Evolutionary conservation across 2,329 filamentous ascomycete species (phyloP).

Genomic region (Claviceps sp.): DNA sequence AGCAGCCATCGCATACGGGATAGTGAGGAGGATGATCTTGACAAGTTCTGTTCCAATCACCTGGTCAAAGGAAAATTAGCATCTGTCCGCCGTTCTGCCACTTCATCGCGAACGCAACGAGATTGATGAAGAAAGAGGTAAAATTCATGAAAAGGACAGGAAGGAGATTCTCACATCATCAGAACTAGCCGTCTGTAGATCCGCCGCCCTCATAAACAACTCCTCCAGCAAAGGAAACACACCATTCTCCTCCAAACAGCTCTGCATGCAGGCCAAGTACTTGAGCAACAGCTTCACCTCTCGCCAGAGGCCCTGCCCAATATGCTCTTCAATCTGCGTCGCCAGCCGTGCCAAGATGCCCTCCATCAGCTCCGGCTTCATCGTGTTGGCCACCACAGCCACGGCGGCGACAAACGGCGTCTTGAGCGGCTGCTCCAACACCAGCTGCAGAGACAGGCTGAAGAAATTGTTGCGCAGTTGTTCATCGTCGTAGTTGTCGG

Average conservation of each 20-base stretch:
- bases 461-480: constrained; percentile 62
- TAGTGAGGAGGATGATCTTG: constrained; percentile 89
- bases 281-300: constrained; percentile 83
- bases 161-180: constrained; percentile 58
- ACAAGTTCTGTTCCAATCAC: constrained; percentile 73
- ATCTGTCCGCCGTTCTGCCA: not conserved
- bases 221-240: constrained; percentile 76
- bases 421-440: constrained; percentile 88
- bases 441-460: constrained; percentile 60
- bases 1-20: constrained; percentile 77
- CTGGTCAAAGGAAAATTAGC: constrained; percentile 18
- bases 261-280: constrained; percentile 77
- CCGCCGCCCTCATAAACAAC: constrained; percentile 81
- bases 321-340: constrained; percentile 48
- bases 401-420: constrained; percentile 88
- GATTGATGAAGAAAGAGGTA: not conserved
- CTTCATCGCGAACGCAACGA: not conserved
- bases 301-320: constrained; percentile 69
- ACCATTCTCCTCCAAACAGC: constrained; percentile 68
- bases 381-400: constrained; percentile 63
- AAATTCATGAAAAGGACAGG: not conserved
- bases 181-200: constrained; percentile 81
- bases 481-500: constrained; percentile 76
- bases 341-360: constrained; percentile 55
- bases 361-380: constrained; percentile 60